Base-by-base conservation (phyloP, 768 basidiomycete species). In the Tubosaeta sp. region DNA sequence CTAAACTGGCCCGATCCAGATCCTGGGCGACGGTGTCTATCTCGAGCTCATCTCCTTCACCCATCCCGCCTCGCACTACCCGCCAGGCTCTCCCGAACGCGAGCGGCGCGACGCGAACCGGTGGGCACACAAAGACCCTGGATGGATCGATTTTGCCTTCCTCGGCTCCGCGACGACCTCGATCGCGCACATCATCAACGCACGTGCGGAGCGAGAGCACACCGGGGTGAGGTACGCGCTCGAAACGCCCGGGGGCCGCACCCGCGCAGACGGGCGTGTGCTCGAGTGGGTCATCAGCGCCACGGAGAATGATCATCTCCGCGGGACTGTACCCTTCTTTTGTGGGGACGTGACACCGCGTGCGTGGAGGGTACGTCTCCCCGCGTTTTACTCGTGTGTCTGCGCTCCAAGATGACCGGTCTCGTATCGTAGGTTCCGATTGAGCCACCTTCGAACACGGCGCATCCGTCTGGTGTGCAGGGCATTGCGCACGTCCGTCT, bases 321-420 rank as follows among this genome's bases (percentile, higher is more conserved):
- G 66, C 11, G 76, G 76, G 2, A 57, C 59, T 1, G 63, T 82
- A 16, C 86, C 87, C 7, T 89, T 89, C 60, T 89, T 84, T 65
- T 89, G 87, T 58, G 84, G 84, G 12, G 87, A 89, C 59, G 68
- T 86, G 3, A 87, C 85, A 3, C 79, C 83, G 3, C 69, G 86
- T 44, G 55, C 66, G 3, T 73, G 75, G 65, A 72, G 87, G 65
- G 87, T 84, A 57, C 16, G 79, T 32, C 9, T 40, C 3, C 6
- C 22, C n/a, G n/a, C 1, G 4, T 21, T 39, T 36, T n/a, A n/a
- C 35, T n/a, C 2, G 8, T 8, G 31, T 32, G 30, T 12, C 3
- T 31, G 30, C 29, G 34, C 14, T n/a, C n/a, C n/a, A 8, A 8
- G 25, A 27, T 27, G 25, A 27, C 8, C 25, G 4, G 25, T 27